Evolutionary conservation across 257 asterid genomes (phyloP), one percentile per base, ranked within the genome.

Genomic region (Solanum peruvianum): DNA sequence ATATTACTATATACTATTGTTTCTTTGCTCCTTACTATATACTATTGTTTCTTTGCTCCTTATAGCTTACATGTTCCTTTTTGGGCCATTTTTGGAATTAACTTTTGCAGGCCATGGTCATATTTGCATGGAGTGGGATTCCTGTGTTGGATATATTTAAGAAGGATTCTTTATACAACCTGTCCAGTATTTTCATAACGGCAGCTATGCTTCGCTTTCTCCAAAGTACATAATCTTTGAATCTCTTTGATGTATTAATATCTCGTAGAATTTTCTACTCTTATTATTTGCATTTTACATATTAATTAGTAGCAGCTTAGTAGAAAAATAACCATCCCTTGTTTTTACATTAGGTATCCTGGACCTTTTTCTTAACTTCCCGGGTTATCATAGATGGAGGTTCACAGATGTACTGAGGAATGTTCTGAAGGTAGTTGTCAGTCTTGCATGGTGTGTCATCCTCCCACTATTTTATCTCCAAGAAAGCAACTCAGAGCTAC

Each of bases 111-210:
- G 90, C 94, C 87, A 84, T 97, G 96, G 78, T 93, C 44, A 89
- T 95, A 87, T 90, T 97, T 76, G 98, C 97, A 86, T 97, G 99
- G 98, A 95, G 93, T 87, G 91, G 90, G 75, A 92, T 94, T 86
- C 91, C 97, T 37, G 71, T 95, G 77, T 90, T 87, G 58, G 89
- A 96, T 84, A 88, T 95, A 88, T 94, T 97, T 90, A 91, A 78
- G 90, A 93, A 87, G 94, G 89, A 91, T 67, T 86, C 92, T 80
- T 83, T 97, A 82, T 93, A 93, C 86, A 86, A 71, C 62, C 80
- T 96, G 88, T 95, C 99, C 49, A 95, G 99, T 91, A 93, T 97
- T 88, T 97, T 97, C 89, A 94, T 97, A 89, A 97, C 99, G 1
- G 98, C 99, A 77, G 94, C 99, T 66, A 66, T 91, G 88, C 96